Conservation (phyloP, 805 yeast genomes). For the Barnettozyma vustinii region DNA sequence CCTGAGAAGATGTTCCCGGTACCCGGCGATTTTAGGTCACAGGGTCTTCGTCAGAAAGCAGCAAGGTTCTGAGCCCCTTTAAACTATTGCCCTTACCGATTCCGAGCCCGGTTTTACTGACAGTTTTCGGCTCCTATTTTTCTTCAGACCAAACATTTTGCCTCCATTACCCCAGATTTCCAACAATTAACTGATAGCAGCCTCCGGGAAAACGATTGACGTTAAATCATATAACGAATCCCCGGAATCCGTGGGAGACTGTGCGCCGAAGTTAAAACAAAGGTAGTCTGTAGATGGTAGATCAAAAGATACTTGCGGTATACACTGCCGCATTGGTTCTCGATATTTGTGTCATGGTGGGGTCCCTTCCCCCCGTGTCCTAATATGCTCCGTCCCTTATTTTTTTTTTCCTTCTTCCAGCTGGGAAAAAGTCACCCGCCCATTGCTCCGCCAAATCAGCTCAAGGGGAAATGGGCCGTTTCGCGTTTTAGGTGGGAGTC, state of each 20-base stretch:
- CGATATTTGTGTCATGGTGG: slow-evolving; percentile 1
- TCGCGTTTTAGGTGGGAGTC: neutral
- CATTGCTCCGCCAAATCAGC: slow-evolving; percentile 1
- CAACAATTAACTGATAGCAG: neutral
- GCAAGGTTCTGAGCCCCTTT: neutral
- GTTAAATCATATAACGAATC: neutral
- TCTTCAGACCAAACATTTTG: neutral
- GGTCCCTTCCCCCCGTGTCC: neutral
- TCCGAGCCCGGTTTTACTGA: neutral
- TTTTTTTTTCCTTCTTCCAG: neutral
- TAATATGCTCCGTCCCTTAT: no score
- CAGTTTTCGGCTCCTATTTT: slow-evolving; percentile 1
- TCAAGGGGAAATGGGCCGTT: slow-evolving; percentile 1
- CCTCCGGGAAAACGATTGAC: neutral
- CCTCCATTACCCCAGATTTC: slow-evolving; percentile 15
- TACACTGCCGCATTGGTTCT: neutral
- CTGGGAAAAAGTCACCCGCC: neutral
- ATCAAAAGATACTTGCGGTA: neutral
- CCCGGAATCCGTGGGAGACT: slow-evolving; percentile 1
- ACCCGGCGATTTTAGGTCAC: neutral
- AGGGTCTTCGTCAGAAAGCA: neutral
- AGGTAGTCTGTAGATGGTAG: neutral
- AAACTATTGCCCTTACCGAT: neutral
- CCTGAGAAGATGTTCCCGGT: neutral
- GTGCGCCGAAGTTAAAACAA: neutral